phyloP scores from a whole-genome alignment of 257 asterid species.

The Fraxinus excelsior region DNA sequence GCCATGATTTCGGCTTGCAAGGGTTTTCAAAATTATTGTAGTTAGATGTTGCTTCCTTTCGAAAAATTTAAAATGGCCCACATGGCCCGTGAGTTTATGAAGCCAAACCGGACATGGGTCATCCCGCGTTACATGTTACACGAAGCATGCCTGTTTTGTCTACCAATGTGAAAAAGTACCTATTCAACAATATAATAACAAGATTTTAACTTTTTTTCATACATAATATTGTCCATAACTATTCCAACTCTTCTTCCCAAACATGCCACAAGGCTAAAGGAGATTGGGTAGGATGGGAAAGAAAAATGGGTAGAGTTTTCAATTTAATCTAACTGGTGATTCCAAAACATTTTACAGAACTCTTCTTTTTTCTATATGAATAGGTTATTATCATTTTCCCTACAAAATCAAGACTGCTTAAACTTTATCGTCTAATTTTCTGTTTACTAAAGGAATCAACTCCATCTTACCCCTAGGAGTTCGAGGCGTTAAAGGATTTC shows the following conservation, averaged over 20 bases:
- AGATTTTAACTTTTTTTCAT: too few species aligned
- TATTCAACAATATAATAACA: too few species aligned
- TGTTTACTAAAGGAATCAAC: constrained; percentile 68
- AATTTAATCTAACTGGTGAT: not conserved
- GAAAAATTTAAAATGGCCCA: too few species aligned
- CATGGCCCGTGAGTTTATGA: too few species aligned
- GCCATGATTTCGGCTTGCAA: too few species aligned
- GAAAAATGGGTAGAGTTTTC: not conserved
- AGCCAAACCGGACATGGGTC: too few species aligned
- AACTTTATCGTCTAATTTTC: constrained; percentile 73
- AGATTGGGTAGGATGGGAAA: not conserved
- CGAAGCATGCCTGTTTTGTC: too few species aligned
- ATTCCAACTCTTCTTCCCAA: not conserved
- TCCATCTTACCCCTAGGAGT: constrained; percentile 63
- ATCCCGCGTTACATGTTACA: too few species aligned
- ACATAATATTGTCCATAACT: too few species aligned
- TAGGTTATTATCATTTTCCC: constrained; percentile 16
- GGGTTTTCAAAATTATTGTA: too few species aligned
- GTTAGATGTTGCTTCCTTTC: too few species aligned
- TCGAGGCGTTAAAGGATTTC: constrained; percentile 45
- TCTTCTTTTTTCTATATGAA: constrained; percentile 24
- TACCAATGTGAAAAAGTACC: too few species aligned
- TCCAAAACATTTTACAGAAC: not conserved
- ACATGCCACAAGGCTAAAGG: not conserved
- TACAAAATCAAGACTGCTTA: constrained; percentile 15